phyloP scores from a whole-genome alignment of 345 rosid species.

The Citrus glauca region DNA sequence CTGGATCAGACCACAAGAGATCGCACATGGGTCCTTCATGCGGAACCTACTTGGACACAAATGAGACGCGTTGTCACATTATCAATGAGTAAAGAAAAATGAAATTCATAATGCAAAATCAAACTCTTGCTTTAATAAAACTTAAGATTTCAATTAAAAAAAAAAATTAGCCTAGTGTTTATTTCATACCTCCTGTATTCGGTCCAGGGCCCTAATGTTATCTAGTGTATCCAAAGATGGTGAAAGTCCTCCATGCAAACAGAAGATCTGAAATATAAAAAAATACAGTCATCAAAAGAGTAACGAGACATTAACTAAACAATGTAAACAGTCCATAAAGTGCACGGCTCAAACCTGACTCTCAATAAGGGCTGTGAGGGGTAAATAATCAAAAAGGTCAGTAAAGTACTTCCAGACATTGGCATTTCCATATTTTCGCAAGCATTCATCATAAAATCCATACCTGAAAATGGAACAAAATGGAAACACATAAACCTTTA shows the following conservation, averaged over 20 bases:
- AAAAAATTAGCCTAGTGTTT: not conserved
- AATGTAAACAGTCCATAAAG: not conserved
- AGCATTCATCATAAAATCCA: conserved; percentile 92
- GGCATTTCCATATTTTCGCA: conserved; percentile 96
- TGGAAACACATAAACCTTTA: not conserved
- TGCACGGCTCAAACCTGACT: conserved; percentile 61
- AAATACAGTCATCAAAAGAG: conserved; percentile 5
- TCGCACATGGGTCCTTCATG: conserved; percentile 99
- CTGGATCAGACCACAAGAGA: conserved; percentile 98
- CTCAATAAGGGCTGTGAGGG: conserved; percentile 91
- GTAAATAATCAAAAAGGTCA: conserved; percentile 86
- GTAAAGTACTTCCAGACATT: conserved; percentile 96
- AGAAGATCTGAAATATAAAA: conserved; percentile 54
- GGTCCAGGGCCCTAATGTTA: conserved; percentile 87
- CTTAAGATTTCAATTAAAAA: not conserved
- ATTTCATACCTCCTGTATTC: conserved; percentile 76
- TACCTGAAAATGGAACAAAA: conserved; percentile 48
- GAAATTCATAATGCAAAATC: not conserved
- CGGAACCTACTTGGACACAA: conserved; percentile 55
- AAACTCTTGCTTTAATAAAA: not conserved
- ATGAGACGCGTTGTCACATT: not conserved
- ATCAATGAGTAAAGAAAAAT: not conserved
- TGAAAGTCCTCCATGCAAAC: conserved; percentile 95
- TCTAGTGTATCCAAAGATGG: conserved; percentile 92
- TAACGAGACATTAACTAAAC: conserved; percentile 1